Evolutionary conservation across 1,139 yeast species (phyloP), one percentile per base, ranked within the genome.

Genomic region (Nakaseomyces nivariensis): DNA sequence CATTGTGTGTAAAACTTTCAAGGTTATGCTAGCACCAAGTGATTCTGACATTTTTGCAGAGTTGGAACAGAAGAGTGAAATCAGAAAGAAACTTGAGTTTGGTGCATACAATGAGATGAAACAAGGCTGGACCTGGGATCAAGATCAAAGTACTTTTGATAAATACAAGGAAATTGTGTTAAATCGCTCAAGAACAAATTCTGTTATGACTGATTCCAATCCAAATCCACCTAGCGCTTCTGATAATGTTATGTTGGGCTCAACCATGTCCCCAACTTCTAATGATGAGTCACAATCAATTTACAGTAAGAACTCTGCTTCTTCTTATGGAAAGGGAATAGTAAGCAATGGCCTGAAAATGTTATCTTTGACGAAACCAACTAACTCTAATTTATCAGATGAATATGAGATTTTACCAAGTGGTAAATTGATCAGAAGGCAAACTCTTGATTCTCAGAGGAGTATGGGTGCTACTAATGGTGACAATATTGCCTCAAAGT

Each of bases 1-100:
- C 62, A 67, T 86, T 31, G 63, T 83, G 5, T 63, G 79, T 49
- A 81, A 84, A 56, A 75, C 83, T 1, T 61, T 81, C 45, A 76
- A 81, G 53, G 73, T 74, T 33, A 73, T 78, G 64, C 57, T 86
- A 31, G 66, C 70, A 54, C 90, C 95, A 0, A 78, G 76, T 2
- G 96, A 90, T 60, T 81, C 88, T 11, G 96, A 87, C 51, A 69
- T 81, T 10, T 92, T 88, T 71, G 85, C 85, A 58, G 74, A 79
- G 32, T 74, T 85, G 51, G 98, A 92, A 64, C 79, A 79, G 60
- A 86, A 82, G 60, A 68, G 77, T 26, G 79, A 74, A 6, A 72
- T 89, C 62, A 76, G 95, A 59, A 76, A 78, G 55, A 72, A 78
- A 40, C 75, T 94, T 57, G 97, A 92, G 64, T 69, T 77, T 43